Conservation (phyloP, 1,284 basidiomycete species). For the Fomitopsis pinicola region DNA sequence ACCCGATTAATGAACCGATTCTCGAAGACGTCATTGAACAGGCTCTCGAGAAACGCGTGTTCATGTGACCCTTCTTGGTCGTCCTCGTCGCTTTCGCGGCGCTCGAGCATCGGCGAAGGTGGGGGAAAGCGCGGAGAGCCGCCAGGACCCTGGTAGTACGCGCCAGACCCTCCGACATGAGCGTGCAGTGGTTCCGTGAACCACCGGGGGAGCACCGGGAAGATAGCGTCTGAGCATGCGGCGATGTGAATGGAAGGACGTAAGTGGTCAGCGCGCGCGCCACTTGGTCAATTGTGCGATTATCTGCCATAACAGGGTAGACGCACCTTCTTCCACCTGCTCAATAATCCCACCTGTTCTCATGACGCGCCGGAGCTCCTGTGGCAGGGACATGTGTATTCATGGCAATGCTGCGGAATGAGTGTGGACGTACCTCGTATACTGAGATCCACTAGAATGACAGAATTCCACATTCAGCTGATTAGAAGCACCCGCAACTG, state of each 20-base stretch:
- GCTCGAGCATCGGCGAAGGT: constrained; percentile 7
- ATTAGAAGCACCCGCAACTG: neutral
- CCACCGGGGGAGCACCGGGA: constrained; percentile 33
- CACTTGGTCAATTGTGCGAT: neutral
- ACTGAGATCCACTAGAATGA: constrained; percentile 56
- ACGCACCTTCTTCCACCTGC: constrained; percentile 62
- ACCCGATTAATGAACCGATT: constrained; percentile 32
- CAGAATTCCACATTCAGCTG: constrained; percentile 1
- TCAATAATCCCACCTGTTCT: constrained; percentile 67
- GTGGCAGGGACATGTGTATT: neutral
- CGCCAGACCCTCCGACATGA: constrained; percentile 19
- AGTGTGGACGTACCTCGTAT: constrained; percentile 47
- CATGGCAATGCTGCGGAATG: neutral
- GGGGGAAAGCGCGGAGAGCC: constrained; percentile 14
- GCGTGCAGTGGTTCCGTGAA: constrained; percentile 31
- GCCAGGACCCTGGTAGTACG: constrained; percentile 12
- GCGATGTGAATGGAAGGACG: neutral
- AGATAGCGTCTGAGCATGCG: constrained; percentile 27
- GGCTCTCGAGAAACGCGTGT: constrained; percentile 30
- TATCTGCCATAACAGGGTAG: neutral
- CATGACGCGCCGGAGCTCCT: constrained; percentile 70
- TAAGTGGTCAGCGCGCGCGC: neutral
- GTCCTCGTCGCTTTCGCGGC: neutral
- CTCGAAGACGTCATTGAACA: constrained; percentile 31
- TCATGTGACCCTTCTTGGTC: constrained; percentile 24